Percentiles rank a stretch among this genome's conserved stretches.
Evolutionary conservation across 768 basidiomycete species (phyloP).

Genomic region (Psilocybe cubensis): DNA sequence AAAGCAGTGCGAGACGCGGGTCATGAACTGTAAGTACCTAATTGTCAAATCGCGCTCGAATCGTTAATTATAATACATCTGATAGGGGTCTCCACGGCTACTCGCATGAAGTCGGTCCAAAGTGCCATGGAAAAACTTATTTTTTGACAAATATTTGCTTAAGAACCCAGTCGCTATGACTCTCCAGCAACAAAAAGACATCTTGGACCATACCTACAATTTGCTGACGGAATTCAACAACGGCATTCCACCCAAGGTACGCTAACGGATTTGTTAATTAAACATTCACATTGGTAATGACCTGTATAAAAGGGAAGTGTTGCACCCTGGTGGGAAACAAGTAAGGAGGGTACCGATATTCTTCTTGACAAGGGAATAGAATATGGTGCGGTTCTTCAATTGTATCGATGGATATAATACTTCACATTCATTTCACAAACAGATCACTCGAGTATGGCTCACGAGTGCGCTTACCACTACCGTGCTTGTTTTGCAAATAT

Average conservation of each 20-base stretch:
- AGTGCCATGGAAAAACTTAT: not conserved
- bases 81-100: slow-evolving; percentile 69
- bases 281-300: not conserved
- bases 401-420: not conserved
- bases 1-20: slow-evolving; percentile 71
- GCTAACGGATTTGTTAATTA: not conserved
- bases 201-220: slow-evolving; percentile 66
- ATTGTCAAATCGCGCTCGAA: slow-evolving; percentile 4
- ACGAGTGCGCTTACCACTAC: slow-evolving; percentile 47
- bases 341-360: slow-evolving; percentile 64
- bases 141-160: not conserved
- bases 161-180: slow-evolving; percentile 66
- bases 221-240: slow-evolving; percentile 70
- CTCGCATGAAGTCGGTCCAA: slow-evolving; percentile 58
- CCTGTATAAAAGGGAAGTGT: slow-evolving; percentile 48
- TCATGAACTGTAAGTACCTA: slow-evolving; percentile 64
- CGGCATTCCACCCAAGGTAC: slow-evolving; percentile 54
- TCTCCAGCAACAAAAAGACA: slow-evolving; percentile 69
- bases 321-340: slow-evolving; percentile 83
- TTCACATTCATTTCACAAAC: not conserved
- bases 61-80: not conserved
- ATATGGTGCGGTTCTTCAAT: slow-evolving; percentile 51
- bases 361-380: slow-evolving; percentile 74
- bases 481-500: not conserved
- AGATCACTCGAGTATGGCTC: slow-evolving; percentile 69